phyloP scores from a whole-genome alignment of 2,329 filamentous ascomycete species.

The Diaporthe eres region DNA sequence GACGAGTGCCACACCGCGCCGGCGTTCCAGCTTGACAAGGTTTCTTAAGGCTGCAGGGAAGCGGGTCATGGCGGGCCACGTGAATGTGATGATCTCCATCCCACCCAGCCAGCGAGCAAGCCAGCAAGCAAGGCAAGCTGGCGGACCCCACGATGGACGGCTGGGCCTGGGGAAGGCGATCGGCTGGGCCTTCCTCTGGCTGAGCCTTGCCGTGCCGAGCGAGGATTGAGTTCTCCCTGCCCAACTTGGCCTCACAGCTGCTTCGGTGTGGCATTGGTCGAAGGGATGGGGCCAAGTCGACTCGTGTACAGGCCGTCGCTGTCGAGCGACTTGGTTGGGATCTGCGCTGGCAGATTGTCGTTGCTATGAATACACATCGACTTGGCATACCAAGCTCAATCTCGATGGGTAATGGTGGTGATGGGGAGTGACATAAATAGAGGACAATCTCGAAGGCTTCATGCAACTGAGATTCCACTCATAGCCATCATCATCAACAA shows the following conservation, averaged over 20 bases:
- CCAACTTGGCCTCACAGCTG: constrained; percentile 30
- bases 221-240: constrained; percentile 28
- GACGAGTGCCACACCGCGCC: constrained; percentile 26
- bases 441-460: constrained; percentile 18
- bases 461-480: neutral
- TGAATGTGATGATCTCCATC: constrained; percentile 17
- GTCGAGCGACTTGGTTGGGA: constrained; percentile 8
- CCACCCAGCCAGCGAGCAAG: neutral
- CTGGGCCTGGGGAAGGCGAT: neutral
- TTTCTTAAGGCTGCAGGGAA: constrained; percentile 29
- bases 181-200: constrained; percentile 7
- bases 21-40: constrained; percentile 30
- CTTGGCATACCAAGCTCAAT: constrained; percentile 32
- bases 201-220: constrained; percentile 30
- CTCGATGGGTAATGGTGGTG: constrained; percentile 1
- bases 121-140: neutral
- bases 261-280: constrained; percentile 21
- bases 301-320: constrained; percentile 19
- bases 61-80: constrained; percentile 20
- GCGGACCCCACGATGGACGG: neutral
- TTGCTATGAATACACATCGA: constrained; percentile 25
- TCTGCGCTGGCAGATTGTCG: constrained; percentile 24
- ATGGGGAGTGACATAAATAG: constrained; percentile 23
- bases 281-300: constrained; percentile 12
- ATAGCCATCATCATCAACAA: neutral